Conservation (phyloP, 2,329 filamentous ascomycete genomes). For the Fusarium newnesense region DNA sequence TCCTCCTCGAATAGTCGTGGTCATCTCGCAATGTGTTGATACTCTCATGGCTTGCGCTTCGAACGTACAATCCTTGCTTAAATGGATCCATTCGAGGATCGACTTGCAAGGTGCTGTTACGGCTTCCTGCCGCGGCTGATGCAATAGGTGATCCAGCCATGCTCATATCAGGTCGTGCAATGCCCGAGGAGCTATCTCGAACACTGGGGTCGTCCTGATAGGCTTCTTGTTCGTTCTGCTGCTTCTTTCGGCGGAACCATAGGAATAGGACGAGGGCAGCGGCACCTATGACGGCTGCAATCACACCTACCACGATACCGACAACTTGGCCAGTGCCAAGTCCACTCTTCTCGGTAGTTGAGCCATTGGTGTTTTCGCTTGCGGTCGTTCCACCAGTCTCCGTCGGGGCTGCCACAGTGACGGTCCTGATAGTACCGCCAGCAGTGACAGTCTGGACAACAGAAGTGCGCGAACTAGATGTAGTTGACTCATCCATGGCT, state of each 20-base stretch:
- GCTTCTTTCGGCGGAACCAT: constrained; percentile 58
- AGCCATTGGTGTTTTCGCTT: constrained; percentile 29
- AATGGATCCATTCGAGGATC: constrained; percentile 73
- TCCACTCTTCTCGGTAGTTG: constrained; percentile 35
- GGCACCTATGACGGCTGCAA: constrained; percentile 55
- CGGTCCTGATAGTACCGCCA: constrained; percentile 63
- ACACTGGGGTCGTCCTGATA: constrained; percentile 58
- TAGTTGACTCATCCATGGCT: constrained; percentile 17
- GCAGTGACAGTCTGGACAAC: constrained; percentile 64
- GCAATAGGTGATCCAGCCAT: constrained; percentile 46
- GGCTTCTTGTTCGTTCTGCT: constrained; percentile 54
- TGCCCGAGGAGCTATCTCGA: constrained; percentile 62
- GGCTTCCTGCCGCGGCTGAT: constrained; percentile 54
- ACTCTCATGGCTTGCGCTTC: constrained; percentile 70
- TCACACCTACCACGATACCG: constrained; percentile 64
- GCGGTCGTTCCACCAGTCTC: constrained; percentile 32
- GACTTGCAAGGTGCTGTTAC: constrained; percentile 65
- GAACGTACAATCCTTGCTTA: constrained; percentile 65
- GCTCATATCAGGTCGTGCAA: constrained; percentile 57
- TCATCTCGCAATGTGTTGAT: constrained; percentile 72
- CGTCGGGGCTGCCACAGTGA: constrained; percentile 63
- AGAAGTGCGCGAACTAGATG: constrained; percentile 43
- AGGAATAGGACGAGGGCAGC: constrained; percentile 54
- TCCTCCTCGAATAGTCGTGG: constrained; percentile 71
- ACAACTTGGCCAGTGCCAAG: constrained; percentile 61